Base-by-base conservation (phyloP, 2,329 filamentous ascomycete genomes). In the Pestalotiopsis sp. region DNA sequence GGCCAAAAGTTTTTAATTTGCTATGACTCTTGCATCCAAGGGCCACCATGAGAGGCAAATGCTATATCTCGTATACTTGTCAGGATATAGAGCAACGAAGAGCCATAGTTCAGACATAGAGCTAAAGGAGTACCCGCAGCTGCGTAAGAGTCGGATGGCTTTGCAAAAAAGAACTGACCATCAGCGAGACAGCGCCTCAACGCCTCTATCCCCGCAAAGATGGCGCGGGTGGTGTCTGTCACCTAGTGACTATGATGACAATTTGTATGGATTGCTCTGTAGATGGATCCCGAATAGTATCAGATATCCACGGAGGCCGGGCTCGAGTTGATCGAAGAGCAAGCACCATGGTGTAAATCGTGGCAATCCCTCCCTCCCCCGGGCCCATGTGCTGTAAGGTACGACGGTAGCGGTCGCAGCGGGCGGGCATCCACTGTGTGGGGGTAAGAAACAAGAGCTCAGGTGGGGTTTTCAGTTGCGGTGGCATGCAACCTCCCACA, bases 401-500 rank as follows among this genome's bases (percentile, higher is more conserved):
- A 36, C 57, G 23, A 59, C 23, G 20, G n/a, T 59, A 36, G 57
- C 57, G 23, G 57, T 62, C n/a, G 59, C 59, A 27, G 36, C 27
- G 11, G 27, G n/a, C n/a, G 23, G 14, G 27, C 27, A 59, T 13
- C 27, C 14, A 59, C 23, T 27, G 31, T 36, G 59, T 61, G 31
- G n/a, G 14, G 59, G 27, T 36, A 14, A 13, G 59, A 36, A 61
- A 61, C n/a, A 61, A 61, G 59, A 61, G 27, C 25, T 25, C 57
- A 27, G 27, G 59, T 38, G 59, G 59, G 39, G 61, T 45, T 64
- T 49, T 49, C 36, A 49, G 17, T 64, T 45, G 61, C 61, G 61
- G 61, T 64, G 61, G 63, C 62, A 65, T 31, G 39, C 63, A 36
- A 23, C 20, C 23, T 17, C 60, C 27, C 63, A 65, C 63, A 65